Conservation (phyloP, 257 asterid species). For the Nicotiana undulata region DNA sequence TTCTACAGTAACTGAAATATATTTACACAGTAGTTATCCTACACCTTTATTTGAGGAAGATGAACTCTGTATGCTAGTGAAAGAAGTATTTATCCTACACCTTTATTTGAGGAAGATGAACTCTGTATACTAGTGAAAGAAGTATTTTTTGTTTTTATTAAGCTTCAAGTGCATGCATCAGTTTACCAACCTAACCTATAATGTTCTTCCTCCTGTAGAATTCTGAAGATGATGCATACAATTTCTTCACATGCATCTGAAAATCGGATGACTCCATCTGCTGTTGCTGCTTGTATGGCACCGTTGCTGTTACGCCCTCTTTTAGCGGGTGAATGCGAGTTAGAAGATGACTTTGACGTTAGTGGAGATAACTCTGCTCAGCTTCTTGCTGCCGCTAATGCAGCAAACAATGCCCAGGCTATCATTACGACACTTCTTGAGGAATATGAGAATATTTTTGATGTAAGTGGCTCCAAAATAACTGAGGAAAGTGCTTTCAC, state of each 20-base stretch:
- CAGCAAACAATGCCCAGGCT: constrained; percentile 87
- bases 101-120: neutral
- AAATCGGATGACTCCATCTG: constrained; percentile 82
- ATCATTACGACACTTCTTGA: constrained; percentile 71
- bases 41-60: neutral
- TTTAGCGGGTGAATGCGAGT: constrained; percentile 85
- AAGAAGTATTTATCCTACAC: neutral
- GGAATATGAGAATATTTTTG: constrained; percentile 72
- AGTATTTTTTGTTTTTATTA: neutral
- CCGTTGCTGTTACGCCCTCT: constrained; percentile 95
- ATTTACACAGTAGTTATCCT: neutral
- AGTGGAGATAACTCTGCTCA: constrained; percentile 86
- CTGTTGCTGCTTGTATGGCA: constrained; percentile 98
- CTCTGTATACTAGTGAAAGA: neutral
- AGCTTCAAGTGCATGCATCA: neutral
- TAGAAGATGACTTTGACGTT: constrained; percentile 68
- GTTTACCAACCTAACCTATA: constrained; percentile 5
- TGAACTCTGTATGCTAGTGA: neutral
- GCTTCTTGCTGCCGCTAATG: constrained; percentile 92
- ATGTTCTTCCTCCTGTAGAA: constrained; percentile 28
- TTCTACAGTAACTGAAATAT: neutral
- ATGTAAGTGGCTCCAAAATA: constrained; percentile 41
- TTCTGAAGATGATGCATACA: constrained; percentile 82
- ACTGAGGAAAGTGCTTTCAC: neutral
- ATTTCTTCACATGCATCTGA: constrained; percentile 65